phyloP scores from a whole-genome alignment of 495 filamentous ascomycete species.

The Corynascus novoguineensis region DNA sequence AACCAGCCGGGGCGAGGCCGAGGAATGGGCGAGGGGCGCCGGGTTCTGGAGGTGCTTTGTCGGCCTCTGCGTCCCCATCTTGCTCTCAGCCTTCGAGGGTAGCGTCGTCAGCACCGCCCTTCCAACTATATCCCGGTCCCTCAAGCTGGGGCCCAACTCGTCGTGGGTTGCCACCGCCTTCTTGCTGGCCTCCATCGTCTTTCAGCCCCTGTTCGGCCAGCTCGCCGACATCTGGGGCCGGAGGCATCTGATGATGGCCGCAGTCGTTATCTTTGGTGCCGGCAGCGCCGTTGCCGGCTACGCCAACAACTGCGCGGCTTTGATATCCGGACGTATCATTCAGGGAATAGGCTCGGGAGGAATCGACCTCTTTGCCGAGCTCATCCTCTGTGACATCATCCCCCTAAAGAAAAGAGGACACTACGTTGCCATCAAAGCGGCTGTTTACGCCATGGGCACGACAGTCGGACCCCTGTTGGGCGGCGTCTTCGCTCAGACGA shows the following conservation, averaged over 20 bases:
- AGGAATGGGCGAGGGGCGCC: no score
- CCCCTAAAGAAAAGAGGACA: conserved; percentile 57
- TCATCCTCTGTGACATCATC: conserved; percentile 63
- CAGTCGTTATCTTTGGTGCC: conserved; percentile 37
- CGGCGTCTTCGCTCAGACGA: conserved; percentile 50
- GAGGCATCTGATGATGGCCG: conserved; percentile 38
- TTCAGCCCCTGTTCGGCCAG: conserved; percentile 20
- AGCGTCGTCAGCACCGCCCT: conserved; percentile 39
- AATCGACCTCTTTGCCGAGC: conserved; percentile 63
- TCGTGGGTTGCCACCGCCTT: conserved; percentile 43
- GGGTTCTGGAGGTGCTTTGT: conserved; percentile 19
- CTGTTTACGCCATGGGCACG: conserved; percentile 56
- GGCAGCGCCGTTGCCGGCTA: conserved; percentile 45
- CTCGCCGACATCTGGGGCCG: conserved; percentile 50
- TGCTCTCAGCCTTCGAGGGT: conserved; percentile 36
- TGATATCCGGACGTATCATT: conserved; percentile 68
- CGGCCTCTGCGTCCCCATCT: neutral
- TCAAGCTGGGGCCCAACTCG: conserved; percentile 32
- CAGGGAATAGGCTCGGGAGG: conserved; percentile 79
- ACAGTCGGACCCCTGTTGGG: conserved; percentile 65
- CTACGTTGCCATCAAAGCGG: conserved; percentile 34
- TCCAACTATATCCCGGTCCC: conserved; percentile 31
- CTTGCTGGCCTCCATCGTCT: conserved; percentile 27
- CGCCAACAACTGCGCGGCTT: conserved; percentile 44
- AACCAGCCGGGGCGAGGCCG: no score